Evolutionary conservation across 371 early-diverging fungal genomes (phyloP), one percentile per base, ranked within the genome.

Genomic region (Mortierella sp.): DNA sequence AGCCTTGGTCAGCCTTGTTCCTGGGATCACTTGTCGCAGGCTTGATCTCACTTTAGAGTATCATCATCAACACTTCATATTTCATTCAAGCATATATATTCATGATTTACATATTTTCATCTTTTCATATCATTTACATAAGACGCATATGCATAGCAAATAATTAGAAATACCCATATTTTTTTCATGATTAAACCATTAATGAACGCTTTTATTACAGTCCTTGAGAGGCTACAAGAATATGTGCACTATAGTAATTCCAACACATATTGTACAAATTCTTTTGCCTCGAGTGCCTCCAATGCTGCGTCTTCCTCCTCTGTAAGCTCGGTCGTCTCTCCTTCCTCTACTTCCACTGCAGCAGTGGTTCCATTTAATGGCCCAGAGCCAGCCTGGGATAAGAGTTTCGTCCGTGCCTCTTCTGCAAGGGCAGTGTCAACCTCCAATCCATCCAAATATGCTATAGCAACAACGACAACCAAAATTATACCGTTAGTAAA

Each of bases 231-330:
- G 16, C 11, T 1, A 52, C 24, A 52, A n/a, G 24, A 18, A n/a
- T n/a, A 24, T 10, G 62, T 61, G 10, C 22, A 37, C n/a, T 55
- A 77, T 39, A 79, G 62, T 10, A 75, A 28, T 5, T 24, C 72
- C 39, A 80, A 66, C 32, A 75, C 60, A 32, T 80, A 75, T 39
- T 75, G 75, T 20, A 47, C 75, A 72, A 65, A 80, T 52, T 80
- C 81, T 52, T 69, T 75, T 14, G 81, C 81, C 40, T 80, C 81
- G 24, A 75, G 62, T 10, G 69, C 72, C 45, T 80, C 81, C 22
- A 80, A 39, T 6, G 81, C 81, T 6, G 65, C 26, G 3, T 80
- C 81, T 12, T 80, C 81, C 55, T 75, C 81, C 28, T 43, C 35
- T 26, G 66, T 72, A 14, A 45, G 18, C 5, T 54, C 43, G 12